Conservation (phyloP, 169 alveolate species). For the Cryptosporidium xiaoi region DNA sequence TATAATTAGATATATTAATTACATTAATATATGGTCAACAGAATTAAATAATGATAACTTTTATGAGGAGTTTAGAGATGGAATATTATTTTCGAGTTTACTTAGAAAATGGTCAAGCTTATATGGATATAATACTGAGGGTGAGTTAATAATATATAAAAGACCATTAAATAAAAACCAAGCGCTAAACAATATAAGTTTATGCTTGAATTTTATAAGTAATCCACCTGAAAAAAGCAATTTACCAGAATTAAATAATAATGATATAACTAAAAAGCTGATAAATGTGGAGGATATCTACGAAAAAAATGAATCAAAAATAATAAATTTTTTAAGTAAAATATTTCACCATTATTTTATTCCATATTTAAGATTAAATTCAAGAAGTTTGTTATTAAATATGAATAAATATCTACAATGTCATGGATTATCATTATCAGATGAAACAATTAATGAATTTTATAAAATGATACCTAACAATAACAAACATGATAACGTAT, state of each 20-base stretch:
- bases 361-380: slow-evolving; percentile 65
- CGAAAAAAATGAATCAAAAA: slow-evolving; percentile 8
- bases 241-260: slow-evolving; percentile 34
- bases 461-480: slow-evolving; percentile 38
- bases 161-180: slow-evolving; percentile 50
- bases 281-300: slow-evolving; percentile 55
- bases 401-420: slow-evolving; percentile 23
- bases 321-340: slow-evolving; percentile 14
- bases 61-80: slow-evolving; percentile 62
- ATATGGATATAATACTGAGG: slow-evolving; percentile 67
- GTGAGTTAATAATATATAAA: slow-evolving; percentile 43
- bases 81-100: slow-evolving; percentile 25
- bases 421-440: slow-evolving; percentile 65
- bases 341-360: slow-evolving; percentile 63
- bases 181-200: slow-evolving; percentile 49
- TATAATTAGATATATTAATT: slow-evolving; percentile 55
- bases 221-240: slow-evolving; percentile 71
- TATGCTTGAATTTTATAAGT: slow-evolving; percentile 47
- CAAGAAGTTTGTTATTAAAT: slow-evolving; percentile 9
- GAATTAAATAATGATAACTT: slow-evolving; percentile 35
- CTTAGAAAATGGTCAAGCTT: slow-evolving; percentile 55
- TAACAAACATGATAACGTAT: background rate
- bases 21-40: slow-evolving; percentile 61
- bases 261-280: slow-evolving; percentile 10
- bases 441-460: slow-evolving; percentile 35